These are phyloP conservation scores for Sugiyamaella chiloensis DNA, from an alignment of 805 yeast genomes.

Conservation along the genomic window DNA sequence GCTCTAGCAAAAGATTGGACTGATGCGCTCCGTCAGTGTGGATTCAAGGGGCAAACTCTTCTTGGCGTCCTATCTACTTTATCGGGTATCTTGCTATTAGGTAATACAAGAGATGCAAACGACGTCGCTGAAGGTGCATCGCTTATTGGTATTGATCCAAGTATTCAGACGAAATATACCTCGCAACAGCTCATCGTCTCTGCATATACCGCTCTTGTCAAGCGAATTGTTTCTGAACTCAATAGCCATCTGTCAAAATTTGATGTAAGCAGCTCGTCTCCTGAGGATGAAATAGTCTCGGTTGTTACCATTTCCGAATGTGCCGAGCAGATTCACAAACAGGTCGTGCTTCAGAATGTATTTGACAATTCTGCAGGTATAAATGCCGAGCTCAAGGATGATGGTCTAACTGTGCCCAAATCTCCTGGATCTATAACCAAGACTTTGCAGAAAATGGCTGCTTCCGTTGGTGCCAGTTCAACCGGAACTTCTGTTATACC, in stretches of 20 bases:
- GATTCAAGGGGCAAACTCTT: slow-evolving; percentile 33
- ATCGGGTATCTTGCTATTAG: slow-evolving; percentile 39
- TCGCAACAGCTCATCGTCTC: slow-evolving; percentile 34
- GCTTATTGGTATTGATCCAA: slow-evolving; percentile 37
- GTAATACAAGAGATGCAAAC: slow-evolving; percentile 30
- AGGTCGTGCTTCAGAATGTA: slow-evolving; percentile 30
- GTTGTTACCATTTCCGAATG: slow-evolving; percentile 38
- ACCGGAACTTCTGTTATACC: slow-evolving; percentile 10
- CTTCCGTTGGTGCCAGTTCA: not conserved
- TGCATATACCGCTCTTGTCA: slow-evolving; percentile 33
- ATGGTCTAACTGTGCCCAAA: slow-evolving; percentile 33
- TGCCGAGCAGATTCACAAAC: slow-evolving; percentile 22
- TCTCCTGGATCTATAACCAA: slow-evolving; percentile 21
- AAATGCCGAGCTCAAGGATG: slow-evolving; percentile 37
- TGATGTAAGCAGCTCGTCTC: slow-evolving; percentile 22
- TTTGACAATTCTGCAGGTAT: slow-evolving; percentile 37
- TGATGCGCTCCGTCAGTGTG: slow-evolving; percentile 35
- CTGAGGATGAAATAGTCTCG: slow-evolving; percentile 30
- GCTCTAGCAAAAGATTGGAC: slow-evolving; percentile 42
- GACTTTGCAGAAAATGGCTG: slow-evolving; percentile 14
- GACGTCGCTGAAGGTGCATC: slow-evolving; percentile 42
- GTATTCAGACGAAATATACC: slow-evolving; percentile 25
- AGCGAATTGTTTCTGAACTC: slow-evolving; percentile 33
- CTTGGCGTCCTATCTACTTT: slow-evolving; percentile 35
- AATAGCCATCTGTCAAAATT: slow-evolving; percentile 34